These are phyloP conservation scores for Fusarium gaditjirri DNA, from an alignment of 2,329 filamentous ascomycete species.

Conservation along the genomic window DNA sequence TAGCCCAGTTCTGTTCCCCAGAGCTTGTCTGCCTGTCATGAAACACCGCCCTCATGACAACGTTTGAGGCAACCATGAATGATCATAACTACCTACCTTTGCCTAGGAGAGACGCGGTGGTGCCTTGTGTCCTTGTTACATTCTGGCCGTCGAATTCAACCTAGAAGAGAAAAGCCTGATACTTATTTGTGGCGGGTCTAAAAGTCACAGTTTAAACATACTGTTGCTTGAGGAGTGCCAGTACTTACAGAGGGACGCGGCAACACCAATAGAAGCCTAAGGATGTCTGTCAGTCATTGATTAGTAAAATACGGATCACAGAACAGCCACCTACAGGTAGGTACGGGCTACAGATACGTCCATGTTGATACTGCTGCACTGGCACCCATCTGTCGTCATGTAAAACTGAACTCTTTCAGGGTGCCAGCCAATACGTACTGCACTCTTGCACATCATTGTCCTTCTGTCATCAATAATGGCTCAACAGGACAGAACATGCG, in stretches of 20 bases:
- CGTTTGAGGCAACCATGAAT: conserved; percentile 1
- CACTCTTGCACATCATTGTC: background rate
- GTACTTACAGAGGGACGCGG: too few species aligned
- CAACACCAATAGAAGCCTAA: background rate
- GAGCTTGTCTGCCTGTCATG: background rate
- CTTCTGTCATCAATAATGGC: conserved; percentile 8
- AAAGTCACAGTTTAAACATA: background rate
- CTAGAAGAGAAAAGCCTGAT: background rate
- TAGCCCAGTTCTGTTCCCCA: conserved; percentile 12
- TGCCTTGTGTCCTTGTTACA: background rate
- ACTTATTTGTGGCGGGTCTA: background rate
- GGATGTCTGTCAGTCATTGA: background rate
- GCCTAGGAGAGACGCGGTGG: background rate
- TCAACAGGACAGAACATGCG: conserved; percentile 26
- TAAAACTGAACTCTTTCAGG: background rate
- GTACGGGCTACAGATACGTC: background rate
- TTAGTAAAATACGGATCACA: background rate
- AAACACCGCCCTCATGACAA: conserved; percentile 13
- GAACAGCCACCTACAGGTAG: too few species aligned
- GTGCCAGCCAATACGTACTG: background rate
- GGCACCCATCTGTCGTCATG: background rate
- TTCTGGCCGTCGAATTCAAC: background rate
- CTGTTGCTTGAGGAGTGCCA: background rate
- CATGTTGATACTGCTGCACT: background rate
- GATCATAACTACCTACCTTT: background rate